phyloP scores from a whole-genome alignment of 768 basidiomycete genomes.

The Termitomyces sp. region DNA sequence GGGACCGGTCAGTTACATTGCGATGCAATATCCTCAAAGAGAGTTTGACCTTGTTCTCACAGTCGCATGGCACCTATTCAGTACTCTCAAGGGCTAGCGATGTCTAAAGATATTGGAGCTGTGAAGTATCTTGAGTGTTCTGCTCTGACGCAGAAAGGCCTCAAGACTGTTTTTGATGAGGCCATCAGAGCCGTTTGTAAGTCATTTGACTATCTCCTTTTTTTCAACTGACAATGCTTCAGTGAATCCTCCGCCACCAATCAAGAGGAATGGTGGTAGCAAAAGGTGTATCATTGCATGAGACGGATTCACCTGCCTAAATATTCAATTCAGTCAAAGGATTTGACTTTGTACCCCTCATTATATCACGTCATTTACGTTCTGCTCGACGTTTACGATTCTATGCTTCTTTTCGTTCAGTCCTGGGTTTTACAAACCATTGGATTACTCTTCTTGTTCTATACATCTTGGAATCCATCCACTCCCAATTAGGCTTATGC shows the following conservation, averaged over 20 bases:
- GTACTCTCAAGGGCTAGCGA: conserved; percentile 86
- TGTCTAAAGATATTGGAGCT: conserved; percentile 92
- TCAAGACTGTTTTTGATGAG: conserved; percentile 99
- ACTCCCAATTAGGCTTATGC: conserved; percentile 4
- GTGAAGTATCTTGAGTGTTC: conserved; percentile 97
- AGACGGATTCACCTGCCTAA: conserved; percentile 24
- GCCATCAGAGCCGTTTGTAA: conserved; percentile 94
- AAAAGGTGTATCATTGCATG: conserved; percentile 71
- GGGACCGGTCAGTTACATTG: conserved; percentile 64
- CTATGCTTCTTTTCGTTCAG: conserved; percentile 36
- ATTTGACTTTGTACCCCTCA: conserved; percentile 31
- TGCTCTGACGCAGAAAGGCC: conserved; percentile 94
- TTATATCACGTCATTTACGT: conserved; percentile 68
- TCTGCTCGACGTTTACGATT: conserved; percentile 62
- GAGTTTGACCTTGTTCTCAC: conserved; percentile 3
- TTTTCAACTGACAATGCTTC: background rate
- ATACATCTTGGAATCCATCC: conserved; percentile 13
- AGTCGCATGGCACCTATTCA: conserved; percentile 95
- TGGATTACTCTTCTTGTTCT: conserved; percentile 15
- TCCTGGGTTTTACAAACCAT: conserved; percentile 9
- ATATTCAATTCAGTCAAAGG: conserved; percentile 14
- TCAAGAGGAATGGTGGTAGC: conserved; percentile 43
- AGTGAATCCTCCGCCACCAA: conserved; percentile 76
- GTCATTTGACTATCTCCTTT: conserved; percentile 29
- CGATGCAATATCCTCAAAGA: background rate